Evolutionary conservation across 768 basidiomycete species (phyloP), one percentile per base, ranked within the genome.

Genomic region (Boletus tylopilopsis): DNA sequence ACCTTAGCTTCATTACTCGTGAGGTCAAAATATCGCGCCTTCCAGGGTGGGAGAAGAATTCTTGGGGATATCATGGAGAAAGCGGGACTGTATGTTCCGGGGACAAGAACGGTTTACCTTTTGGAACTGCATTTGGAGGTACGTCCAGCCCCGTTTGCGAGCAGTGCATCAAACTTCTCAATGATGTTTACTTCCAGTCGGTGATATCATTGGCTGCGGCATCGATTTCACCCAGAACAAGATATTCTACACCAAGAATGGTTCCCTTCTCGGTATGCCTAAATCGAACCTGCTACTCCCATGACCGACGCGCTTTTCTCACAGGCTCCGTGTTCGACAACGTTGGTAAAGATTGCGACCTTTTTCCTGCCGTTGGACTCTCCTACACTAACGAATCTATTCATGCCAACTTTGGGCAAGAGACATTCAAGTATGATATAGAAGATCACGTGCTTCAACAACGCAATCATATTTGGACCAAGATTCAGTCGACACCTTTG

Each of bases 21-120:
- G 78, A 79, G 37, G 83, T 86, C 44, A 81, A 80, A 60, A 69
- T 87, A 44, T 78, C 80, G 25, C 84, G 90, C 44, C 78, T 94
- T 27, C 92, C 93, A 30, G 92, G 92, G 19, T 90, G 86, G 87
- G 89, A 93, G 64, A 71, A 75, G 49, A 79, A 81, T 54, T 93
- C 90, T 6, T 94, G 91, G 89, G 92, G 91, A 45, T 95, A 92
- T 64, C 87, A 93, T 59, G 91, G 87, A n/a, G 90, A 94, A 57
- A 91, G 90, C 60, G 92, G 93, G 6, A 79, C 75, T 49, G 76
- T 85, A 3, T 91, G 89, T 67, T 81, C 86, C 22, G 80, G 82
- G 6, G 84, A 89, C 50, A 83, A 79, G 64, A 81, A 76, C 27
- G 90, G 89, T 24, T 75, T 77, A 40, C 70, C 78, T 15, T 96